phyloP scores from a whole-genome alignment of 352 stramenopile species.

The Pythium myriotylum region DNA sequence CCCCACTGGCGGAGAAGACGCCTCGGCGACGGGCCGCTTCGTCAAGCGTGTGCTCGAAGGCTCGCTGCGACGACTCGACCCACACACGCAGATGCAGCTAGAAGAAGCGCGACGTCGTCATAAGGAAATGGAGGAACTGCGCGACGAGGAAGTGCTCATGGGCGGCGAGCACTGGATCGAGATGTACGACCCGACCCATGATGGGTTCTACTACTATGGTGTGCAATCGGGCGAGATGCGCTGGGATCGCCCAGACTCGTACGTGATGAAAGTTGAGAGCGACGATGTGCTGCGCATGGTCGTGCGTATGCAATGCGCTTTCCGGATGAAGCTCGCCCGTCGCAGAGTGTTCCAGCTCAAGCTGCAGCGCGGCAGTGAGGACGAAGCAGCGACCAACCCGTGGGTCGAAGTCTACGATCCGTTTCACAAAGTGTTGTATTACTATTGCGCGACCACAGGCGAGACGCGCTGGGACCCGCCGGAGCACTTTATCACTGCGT shows the following conservation, averaged over 20 bases:
- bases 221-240: conserved; percentile 44
- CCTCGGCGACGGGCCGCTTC: conserved; percentile 6
- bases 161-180: conserved; percentile 51
- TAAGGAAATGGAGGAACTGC: conserved; percentile 31
- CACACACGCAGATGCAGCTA: conserved; percentile 28
- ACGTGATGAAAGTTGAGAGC: conserved; percentile 38
- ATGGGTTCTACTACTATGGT: conserved; percentile 52
- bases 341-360: conserved; percentile 43
- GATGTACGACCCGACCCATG: conserved; percentile 53
- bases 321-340: conserved; percentile 49
- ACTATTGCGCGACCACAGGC: conserved; percentile 49
- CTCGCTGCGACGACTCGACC: conserved; percentile 29
- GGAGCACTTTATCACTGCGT: conserved; percentile 34
- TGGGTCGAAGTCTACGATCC: conserved; percentile 76
- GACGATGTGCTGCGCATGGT: conserved; percentile 47
- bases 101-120: conserved; percentile 33
- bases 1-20: not conserved
- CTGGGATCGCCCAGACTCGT: conserved; percentile 40
- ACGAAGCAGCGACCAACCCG: conserved; percentile 4
- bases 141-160: conserved; percentile 31
- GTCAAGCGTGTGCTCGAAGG: conserved; percentile 30
- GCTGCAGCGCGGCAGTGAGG: conserved; percentile 8
- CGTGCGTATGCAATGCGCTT: conserved; percentile 51
- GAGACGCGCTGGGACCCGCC: conserved; percentile 55
- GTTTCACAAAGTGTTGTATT: conserved; percentile 57